Evolutionary conservation across 768 basidiomycete genomes (phyloP), one percentile per base, ranked within the genome.

Genomic region (Russula vinacea): DNA sequence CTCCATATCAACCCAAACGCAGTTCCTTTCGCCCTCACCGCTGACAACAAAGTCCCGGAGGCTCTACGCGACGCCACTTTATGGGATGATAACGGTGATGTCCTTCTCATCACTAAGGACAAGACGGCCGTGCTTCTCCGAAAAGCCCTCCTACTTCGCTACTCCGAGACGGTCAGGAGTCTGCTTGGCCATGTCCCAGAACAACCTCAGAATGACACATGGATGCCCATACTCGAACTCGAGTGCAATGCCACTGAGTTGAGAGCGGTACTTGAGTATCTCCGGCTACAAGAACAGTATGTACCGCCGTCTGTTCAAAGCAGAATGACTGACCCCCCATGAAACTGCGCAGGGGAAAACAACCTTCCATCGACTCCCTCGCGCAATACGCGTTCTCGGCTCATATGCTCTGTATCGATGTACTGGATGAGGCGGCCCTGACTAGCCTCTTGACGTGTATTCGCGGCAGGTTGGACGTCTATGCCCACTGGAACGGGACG

Each of bases 201-300:
- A 32, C n/a, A 51, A 3, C 60, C 64, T 5, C 64, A 65, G 26
- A 24, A 61, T 16, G 64, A 29, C 4, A 42, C 32, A 8, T 65
- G 64, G 64, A 65, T 60, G 17, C 64, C 64, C 26, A 61, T 65
- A 45, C 54, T 65, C 10, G 60, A 60, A 33, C 64, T 65, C 60
- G 35, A 56, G 22, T 65, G 64, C 33, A 65, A 24, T 19, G 33
- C 55, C 5, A 37, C 40, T n/a, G 59, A 65, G 54, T 56, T 65
- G 49, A 65, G 64, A 47, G 35, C 47, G 17, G 60, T 65, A 19
- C 59, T 65, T n/a, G 64, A 65, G 47, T 65, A 61, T 40, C 54
- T 65, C 29, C 54, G 29, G 19, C 39, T 60, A 49, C 47, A 26
- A 51, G 44, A 65, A 29, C 47, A 57, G 64, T 65, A 65, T 45